Percentiles rank a stretch among this genome's conserved stretches.
Evolutionary conservation across 805 yeast genomes (phyloP).

Genomic region (Candida insectorum): DNA sequence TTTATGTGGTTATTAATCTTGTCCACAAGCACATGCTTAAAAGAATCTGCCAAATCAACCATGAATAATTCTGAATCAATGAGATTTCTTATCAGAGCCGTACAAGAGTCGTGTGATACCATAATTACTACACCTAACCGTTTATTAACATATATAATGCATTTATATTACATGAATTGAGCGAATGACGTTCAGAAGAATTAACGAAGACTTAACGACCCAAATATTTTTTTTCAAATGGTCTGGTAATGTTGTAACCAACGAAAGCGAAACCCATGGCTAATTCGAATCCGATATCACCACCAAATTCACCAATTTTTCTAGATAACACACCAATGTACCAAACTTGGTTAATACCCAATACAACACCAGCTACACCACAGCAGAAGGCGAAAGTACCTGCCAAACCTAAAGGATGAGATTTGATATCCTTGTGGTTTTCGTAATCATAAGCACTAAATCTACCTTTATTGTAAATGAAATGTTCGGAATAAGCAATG

Average conservation of each 20-base stretch:
- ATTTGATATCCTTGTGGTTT: slow-evolving; percentile 53
- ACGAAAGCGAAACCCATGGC: slow-evolving; percentile 65
- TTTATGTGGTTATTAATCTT: slow-evolving; percentile 3
- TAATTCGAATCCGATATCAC: slow-evolving; percentile 84
- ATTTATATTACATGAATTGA: no score
- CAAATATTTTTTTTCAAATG: slow-evolving; percentile 61
- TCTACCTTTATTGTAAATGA: slow-evolving; percentile 66
- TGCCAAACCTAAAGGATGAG: slow-evolving; percentile 74
- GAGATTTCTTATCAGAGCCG: no score
- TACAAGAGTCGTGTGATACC: no score
- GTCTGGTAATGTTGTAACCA: slow-evolving; percentile 55
- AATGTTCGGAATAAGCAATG: slow-evolving; percentile 77
- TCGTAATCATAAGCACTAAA: slow-evolving; percentile 59
- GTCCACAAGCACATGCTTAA: slow-evolving; percentile 2
- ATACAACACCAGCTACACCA: slow-evolving; percentile 80
- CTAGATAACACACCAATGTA: slow-evolving; percentile 68
- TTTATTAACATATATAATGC: no score
- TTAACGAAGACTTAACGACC: no score
- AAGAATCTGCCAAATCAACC: no score
- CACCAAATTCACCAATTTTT: slow-evolving; percentile 65
- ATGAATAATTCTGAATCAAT: no score
- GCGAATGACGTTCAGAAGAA: no score
- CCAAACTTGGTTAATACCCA: slow-evolving; percentile 89
- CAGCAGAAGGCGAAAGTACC: slow-evolving; percentile 75
- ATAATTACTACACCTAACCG: no score